Base-by-base conservation (phyloP, 306 rosid species). In the Potentilla sterilis region DNA sequence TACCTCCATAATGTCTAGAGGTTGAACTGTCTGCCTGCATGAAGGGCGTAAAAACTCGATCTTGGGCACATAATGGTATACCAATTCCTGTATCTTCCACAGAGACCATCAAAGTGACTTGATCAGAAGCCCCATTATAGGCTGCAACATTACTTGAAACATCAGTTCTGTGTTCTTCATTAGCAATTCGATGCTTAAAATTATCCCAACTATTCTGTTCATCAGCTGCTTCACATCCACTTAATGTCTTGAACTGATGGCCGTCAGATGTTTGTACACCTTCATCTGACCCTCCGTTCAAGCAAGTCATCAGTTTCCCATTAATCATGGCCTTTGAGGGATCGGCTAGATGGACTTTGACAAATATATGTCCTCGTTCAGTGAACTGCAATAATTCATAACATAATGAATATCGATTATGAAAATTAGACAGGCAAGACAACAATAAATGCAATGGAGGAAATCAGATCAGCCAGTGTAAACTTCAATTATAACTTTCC, bases 21-120 rank as follows among this genome's bases (percentile, higher is more conserved):
- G 97, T 96, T 54, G 99, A 96, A 88, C 99, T 96, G 80, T 96
- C 99, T 32, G 94, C 99, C 77, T 96, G 99, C 90, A 92, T 92
- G 86, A 96, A 96, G 59, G 99, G 99, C 87, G 71, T 88, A 88
- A 92, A 92, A 81, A 96, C 90, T 58, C 90, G 87, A 69, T 86
- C 88, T 81, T 96, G 98, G 21, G 98, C 97, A 28, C 78, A n/a
- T 63, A 88, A 80, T n/a, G 97, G 97, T 80, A 96, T 96, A 55
- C 99, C 99, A 49, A 86, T 89, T 69, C 99, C 99, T 19, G 98
- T 96, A 84, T 96, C 99, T 86, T 96, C 99, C 69, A 96, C 93
- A 32, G 91, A 89, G 65, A 96, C 89, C 90, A 89, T 87, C 85
- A 96, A 81, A 61, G 88, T 89, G 42, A 92, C 92, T 69, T 78